A percentile compares a stretch with the other conserved stretches of the same genome.
Conservation (phyloP, 176 grass and related monocot genomes). For the Ampelocalamus luodianensis region DNA sequence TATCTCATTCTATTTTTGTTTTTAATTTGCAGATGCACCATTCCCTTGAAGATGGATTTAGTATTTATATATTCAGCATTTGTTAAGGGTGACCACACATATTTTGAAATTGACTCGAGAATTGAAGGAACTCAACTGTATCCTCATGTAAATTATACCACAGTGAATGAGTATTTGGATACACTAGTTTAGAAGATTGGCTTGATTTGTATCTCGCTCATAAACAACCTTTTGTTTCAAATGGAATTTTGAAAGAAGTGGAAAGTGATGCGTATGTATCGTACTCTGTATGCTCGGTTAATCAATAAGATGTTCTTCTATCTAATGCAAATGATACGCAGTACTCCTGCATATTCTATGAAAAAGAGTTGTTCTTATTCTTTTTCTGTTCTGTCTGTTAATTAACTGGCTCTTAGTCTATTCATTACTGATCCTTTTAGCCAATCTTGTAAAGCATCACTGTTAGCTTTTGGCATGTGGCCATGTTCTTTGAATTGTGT, state of each 20-base stretch:
- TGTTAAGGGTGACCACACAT: slow-evolving; percentile 86
- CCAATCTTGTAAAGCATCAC: slow-evolving; percentile 1
- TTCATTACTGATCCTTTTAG: not conserved
- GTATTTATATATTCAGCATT: slow-evolving; percentile 93
- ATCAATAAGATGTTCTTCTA: slow-evolving; percentile 21
- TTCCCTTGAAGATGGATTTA: slow-evolving; percentile 72
- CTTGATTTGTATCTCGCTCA: slow-evolving; percentile 32
- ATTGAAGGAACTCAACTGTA: slow-evolving; percentile 75
- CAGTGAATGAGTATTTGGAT: slow-evolving; percentile 69
- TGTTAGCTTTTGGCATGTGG: slow-evolving; percentile 1
- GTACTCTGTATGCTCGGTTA: slow-evolving; percentile 22
- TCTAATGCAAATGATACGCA: no score
- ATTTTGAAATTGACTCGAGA: slow-evolving; percentile 67
- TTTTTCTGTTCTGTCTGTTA: slow-evolving; percentile 3
- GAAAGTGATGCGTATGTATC: not conserved
- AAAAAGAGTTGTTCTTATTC: not conserved
- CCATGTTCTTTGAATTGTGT: slow-evolving; percentile 1
- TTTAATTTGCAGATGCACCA: slow-evolving; percentile 64
- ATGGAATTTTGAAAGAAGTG: slow-evolving; percentile 31
- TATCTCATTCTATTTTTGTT: slow-evolving; percentile 24
- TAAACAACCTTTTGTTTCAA: slow-evolving; percentile 33
- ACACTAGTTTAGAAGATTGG: slow-evolving; percentile 57
- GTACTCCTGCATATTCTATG: no score
- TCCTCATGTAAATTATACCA: slow-evolving; percentile 68
- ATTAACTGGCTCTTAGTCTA: not conserved